Conservation (phyloP, 352 stramenopile species). For the Elongisporangium anandrum region DNA sequence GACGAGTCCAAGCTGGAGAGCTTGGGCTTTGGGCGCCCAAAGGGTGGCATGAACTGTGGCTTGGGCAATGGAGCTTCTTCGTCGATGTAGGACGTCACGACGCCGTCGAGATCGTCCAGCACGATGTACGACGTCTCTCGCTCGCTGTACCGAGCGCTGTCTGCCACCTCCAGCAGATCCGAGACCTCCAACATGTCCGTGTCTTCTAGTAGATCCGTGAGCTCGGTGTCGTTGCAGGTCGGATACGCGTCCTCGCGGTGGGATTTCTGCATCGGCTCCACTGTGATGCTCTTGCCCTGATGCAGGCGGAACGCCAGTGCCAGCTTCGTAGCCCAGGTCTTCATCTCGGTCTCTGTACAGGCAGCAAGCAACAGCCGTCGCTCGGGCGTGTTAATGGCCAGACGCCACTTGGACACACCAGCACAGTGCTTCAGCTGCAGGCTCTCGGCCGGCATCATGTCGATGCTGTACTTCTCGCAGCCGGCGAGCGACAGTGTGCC, state of each 20-base stretch:
- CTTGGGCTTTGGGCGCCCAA: neutral
- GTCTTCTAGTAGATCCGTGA: neutral
- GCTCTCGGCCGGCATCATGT: constrained; percentile 36
- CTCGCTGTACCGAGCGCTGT: neutral
- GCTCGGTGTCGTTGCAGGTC: neutral
- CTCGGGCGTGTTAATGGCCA: constrained; percentile 29
- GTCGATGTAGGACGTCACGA: neutral
- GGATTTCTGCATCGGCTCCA: neutral
- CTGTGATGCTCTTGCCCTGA: neutral
- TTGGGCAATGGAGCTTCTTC: neutral
- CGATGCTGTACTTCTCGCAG: constrained; percentile 26
- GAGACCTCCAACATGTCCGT: no score
- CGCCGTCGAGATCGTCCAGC: neutral
- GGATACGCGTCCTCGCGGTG: neutral
- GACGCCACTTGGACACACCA: constrained; percentile 42
- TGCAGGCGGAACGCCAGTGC: constrained; percentile 17
- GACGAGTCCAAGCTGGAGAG: neutral
- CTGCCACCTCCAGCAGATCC: neutral
- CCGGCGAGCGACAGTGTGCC: constrained; percentile 23
- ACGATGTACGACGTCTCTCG: neutral
- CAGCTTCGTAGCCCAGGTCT: constrained; percentile 38
- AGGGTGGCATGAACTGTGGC: neutral
- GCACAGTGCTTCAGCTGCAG: constrained; percentile 27
- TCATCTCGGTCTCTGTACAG: constrained; percentile 40
- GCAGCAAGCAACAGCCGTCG: constrained; percentile 28